Evolutionary conservation across 768 basidiomycete genomes (phyloP).

Genomic region (Leccinum obscurum): DNA sequence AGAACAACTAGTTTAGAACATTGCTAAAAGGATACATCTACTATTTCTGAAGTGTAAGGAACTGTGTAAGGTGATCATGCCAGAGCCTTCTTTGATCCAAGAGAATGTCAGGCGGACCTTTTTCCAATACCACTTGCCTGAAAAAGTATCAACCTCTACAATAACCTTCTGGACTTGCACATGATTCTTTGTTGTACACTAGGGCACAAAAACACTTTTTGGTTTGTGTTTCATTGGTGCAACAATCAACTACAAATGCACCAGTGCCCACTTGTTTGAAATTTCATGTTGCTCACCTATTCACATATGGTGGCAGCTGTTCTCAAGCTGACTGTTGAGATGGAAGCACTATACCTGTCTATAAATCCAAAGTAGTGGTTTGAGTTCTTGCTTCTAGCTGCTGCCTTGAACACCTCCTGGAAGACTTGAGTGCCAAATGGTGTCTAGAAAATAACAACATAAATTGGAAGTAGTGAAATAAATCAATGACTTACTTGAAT

Average conservation of each 20-base stretch:
- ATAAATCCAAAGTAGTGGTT: neutral
- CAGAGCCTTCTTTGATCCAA: neutral
- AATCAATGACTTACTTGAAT: neutral
- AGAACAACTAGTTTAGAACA: too few species aligned
- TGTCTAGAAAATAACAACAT: neutral
- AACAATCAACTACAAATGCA: too few species aligned
- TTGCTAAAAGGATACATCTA: too few species aligned
- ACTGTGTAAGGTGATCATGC: neutral
- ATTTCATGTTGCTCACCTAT: neutral
- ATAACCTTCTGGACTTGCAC: neutral
- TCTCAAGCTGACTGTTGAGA: neutral
- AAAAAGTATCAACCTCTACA: neutral
- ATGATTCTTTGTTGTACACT: neutral
- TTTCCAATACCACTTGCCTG: neutral
- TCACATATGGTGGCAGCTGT: neutral
- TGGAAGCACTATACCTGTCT: neutral
- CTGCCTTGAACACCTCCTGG: neutral
- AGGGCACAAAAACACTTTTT: neutral
- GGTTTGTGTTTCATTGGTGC: too few species aligned
- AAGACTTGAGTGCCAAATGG: neutral
- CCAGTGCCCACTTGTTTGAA: neutral
- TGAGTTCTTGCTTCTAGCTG: neutral
- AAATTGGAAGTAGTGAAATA: neutral
- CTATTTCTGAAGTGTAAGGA: neutral
- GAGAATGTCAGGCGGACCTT: neutral